A percentile compares a stretch with the other conserved stretches of the same genome.
phyloP scores from a whole-genome alignment of 2,329 filamentous ascomycete species.

The Geosmithia morbida region DNA sequence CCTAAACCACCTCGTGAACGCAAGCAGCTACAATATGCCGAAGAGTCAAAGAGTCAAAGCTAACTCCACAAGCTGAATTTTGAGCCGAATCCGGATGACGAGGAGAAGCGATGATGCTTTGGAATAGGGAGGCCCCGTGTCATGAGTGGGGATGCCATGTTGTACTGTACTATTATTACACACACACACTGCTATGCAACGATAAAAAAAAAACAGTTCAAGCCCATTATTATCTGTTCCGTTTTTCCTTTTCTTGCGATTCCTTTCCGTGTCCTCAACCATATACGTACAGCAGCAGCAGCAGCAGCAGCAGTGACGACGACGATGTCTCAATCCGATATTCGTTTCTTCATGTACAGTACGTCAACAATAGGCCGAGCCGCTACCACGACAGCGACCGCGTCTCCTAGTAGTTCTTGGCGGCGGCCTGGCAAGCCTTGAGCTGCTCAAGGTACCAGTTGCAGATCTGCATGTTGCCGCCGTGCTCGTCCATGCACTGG shows the following conservation, averaged over 20 bases:
- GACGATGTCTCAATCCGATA: neutral
- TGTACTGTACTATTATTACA: conserved; percentile 10
- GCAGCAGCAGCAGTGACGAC: too few relatives aligned
- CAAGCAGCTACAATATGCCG: conserved; percentile 9
- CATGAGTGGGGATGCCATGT: conserved; percentile 11
- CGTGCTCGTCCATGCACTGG: conserved; percentile 90
- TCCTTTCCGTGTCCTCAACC: neutral
- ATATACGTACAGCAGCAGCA: neutral
- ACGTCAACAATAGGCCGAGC: too few relatives aligned
- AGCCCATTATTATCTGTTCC: neutral
- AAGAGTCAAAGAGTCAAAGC: conserved; percentile 5
- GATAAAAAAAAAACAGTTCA: conserved; percentile 1
- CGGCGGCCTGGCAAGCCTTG: conserved; percentile 73
- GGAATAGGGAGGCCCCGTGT: conserved; percentile 1
- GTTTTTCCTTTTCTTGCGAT: neutral
- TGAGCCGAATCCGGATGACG: conserved; percentile 48
- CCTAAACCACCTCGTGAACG: neutral
- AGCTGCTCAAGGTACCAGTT: conserved; percentile 97
- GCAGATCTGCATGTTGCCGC: conserved; percentile 89
- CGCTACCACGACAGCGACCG: neutral
- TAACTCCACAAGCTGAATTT: conserved; percentile 43
- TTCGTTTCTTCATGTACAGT: neutral
- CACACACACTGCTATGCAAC: conserved; percentile 8
- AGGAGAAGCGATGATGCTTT: conserved; percentile 21
- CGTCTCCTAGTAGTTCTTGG: conserved; percentile 48